phyloP scores from a whole-genome alignment of 2,329 filamentous ascomycete genomes.

The Coniochaeta hoffmannii region DNA sequence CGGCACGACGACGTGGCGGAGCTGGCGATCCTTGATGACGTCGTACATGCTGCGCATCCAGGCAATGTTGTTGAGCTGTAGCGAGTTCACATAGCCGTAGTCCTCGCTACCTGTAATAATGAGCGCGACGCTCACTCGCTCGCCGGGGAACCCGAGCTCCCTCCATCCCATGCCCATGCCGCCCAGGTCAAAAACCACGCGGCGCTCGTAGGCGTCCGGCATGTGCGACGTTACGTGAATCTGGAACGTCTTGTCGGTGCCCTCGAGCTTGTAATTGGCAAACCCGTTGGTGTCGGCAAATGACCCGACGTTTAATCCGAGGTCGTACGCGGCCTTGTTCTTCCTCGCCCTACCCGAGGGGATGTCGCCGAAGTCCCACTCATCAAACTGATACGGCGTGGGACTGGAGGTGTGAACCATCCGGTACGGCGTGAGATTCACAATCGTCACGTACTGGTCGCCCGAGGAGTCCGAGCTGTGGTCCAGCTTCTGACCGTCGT shows the following conservation, averaged over 20 bases:
- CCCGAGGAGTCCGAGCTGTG: neutral
- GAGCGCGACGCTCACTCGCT: slow-evolving; percentile 1
- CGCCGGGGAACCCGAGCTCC: slow-evolving; percentile 1
- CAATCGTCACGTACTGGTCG: slow-evolving; percentile 5
- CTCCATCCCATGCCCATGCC: slow-evolving; percentile 6
- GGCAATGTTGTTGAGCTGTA: too few relatives aligned
- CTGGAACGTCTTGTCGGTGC: neutral
- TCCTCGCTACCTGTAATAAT: slow-evolving; percentile 13
- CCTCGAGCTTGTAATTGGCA: neutral
- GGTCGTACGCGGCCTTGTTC: neutral
- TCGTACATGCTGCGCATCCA: slow-evolving; percentile 12
- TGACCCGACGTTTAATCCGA: neutral
- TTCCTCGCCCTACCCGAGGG: neutral
- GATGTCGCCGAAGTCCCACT: slow-evolving; percentile 4
- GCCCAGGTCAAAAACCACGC: slow-evolving; percentile 5
- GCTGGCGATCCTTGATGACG: slow-evolving; percentile 20
- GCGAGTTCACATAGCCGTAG: slow-evolving; percentile 9
- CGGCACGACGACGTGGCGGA: slow-evolving; percentile 33
- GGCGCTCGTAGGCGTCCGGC: slow-evolving; percentile 2
- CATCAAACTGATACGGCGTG: neutral
- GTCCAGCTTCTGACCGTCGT: slow-evolving; percentile 4
- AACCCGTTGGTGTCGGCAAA: neutral
- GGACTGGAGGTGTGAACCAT: neutral
- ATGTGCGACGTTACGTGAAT: slow-evolving; percentile 7
- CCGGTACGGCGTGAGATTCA: slow-evolving; percentile 9